Conservation (phyloP, 306 rosid species). For the Sophora flavescens region DNA sequence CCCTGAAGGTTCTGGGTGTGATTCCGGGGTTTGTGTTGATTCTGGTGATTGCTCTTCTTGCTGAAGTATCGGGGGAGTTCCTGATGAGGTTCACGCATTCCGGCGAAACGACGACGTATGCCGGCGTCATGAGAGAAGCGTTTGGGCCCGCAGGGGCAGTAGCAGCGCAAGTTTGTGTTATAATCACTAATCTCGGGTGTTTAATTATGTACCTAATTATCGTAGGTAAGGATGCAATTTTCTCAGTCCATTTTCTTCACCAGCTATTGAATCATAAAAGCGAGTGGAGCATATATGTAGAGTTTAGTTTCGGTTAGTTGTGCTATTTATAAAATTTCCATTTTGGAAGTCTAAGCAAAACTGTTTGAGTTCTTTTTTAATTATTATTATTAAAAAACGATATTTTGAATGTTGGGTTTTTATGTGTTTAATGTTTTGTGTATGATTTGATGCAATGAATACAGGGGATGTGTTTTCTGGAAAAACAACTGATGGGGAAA, state of each 20-base stretch:
- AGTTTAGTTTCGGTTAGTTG: not conserved
- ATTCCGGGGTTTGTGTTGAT: conserved; percentile 75
- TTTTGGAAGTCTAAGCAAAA: not conserved
- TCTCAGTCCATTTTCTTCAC: not conserved
- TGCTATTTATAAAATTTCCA: not conserved
- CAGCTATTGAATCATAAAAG: not conserved
- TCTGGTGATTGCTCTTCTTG: conserved; percentile 61
- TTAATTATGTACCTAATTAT: conserved; percentile 87
- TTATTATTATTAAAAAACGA: not conserved
- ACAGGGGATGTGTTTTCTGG: conserved; percentile 94
- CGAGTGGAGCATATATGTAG: not conserved
- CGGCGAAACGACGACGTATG: conserved; percentile 73
- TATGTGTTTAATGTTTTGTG: not conserved
- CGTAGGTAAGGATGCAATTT: conserved; percentile 53
- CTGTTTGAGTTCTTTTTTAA: not conserved
- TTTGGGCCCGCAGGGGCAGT: conserved; percentile 72
- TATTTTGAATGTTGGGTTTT: not conserved
- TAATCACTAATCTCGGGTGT: conserved; percentile 80
- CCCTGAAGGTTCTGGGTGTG: conserved; percentile 84
- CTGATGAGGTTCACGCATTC: conserved; percentile 81
- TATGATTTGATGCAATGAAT: conserved; percentile 22
- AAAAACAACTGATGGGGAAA: conserved; percentile 53
- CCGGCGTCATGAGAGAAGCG: conserved; percentile 89
- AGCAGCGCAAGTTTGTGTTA: conserved; percentile 73
- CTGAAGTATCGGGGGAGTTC: conserved; percentile 76